Evolutionary conservation across 169 alveolate species (phyloP).

Genomic region (Amoebophrya sp.): DNA sequence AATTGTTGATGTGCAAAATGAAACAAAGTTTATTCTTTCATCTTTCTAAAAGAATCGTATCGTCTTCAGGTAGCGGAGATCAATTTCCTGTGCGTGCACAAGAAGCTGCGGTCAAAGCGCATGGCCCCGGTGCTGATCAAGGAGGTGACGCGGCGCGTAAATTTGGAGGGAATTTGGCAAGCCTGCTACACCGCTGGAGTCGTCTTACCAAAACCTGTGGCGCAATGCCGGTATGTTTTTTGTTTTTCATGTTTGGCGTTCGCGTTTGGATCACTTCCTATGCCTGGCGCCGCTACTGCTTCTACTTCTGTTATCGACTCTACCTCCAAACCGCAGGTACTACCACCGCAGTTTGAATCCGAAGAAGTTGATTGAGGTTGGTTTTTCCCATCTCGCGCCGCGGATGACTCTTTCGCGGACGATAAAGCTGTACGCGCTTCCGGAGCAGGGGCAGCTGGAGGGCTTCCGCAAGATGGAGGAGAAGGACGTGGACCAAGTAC

Average conservation of each 20-base stretch:
- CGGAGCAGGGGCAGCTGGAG: neutral
- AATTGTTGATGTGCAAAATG: neutral
- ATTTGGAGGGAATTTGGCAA: slow-evolving; percentile 80
- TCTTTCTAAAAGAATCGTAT: slow-evolving; percentile 46
- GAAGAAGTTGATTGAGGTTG: slow-evolving; percentile 46
- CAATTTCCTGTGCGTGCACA: slow-evolving; percentile 91
- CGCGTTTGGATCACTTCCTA: too few species aligned
- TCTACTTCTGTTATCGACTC: neutral
- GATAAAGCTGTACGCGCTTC: neutral
- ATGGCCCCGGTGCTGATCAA: slow-evolving; percentile 83
- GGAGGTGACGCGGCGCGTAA: slow-evolving; percentile 91
- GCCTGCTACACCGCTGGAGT: slow-evolving; percentile 91
- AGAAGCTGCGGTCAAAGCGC: slow-evolving; percentile 82
- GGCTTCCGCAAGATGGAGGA: neutral
- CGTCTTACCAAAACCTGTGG: slow-evolving; percentile 84
- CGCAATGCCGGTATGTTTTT: slow-evolving; percentile 64
- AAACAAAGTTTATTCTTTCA: neutral
- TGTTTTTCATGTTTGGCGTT: neutral
- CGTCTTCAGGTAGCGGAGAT: slow-evolving; percentile 74
- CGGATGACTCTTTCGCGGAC: neutral
- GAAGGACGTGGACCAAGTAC: neutral
- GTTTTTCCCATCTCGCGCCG: neutral
- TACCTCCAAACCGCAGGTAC: slow-evolving; percentile 26
- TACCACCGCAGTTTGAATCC: slow-evolving; percentile 59
- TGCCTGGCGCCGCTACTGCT: neutral